Evolutionary conservation across 495 filamentous ascomycete genomes (phyloP).

Genomic region (Chlorociboria aeruginascens): DNA sequence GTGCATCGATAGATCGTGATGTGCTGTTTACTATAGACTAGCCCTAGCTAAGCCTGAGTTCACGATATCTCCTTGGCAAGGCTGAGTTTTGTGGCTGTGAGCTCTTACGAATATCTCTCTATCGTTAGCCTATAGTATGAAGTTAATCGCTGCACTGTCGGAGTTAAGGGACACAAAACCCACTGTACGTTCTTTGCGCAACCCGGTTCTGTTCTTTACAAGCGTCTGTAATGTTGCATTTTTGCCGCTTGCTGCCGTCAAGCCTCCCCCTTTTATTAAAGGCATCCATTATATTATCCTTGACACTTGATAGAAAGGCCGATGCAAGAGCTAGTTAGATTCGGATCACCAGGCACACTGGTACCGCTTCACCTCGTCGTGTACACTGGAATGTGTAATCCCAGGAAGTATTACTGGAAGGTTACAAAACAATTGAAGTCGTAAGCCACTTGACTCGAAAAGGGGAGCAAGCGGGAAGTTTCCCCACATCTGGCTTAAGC

Average conservation of each 20-base stretch:
- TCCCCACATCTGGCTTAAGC: neutral
- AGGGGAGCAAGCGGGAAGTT: neutral
- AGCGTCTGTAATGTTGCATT: constrained; percentile 29
- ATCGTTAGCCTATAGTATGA: constrained; percentile 1
- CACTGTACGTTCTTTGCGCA: constrained; percentile 31
- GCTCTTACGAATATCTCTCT: neutral
- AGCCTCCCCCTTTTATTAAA: no score
- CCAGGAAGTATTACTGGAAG: neutral
- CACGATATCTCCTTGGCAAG: neutral
- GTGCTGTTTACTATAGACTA: neutral
- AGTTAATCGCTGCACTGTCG: neutral
- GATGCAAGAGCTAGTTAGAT: no score
- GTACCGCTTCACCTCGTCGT: no score
- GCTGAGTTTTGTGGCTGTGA: neutral
- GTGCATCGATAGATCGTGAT: neutral
- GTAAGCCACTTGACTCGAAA: neutral
- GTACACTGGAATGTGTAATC: neutral
- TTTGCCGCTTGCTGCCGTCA: constrained; percentile 9
- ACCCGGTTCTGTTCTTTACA: constrained; percentile 29
- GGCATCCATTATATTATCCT: no score
- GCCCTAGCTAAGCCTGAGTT: neutral
- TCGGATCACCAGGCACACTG: no score
- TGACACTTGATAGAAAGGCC: no score
- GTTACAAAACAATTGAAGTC: neutral
- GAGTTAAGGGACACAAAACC: neutral